Evolutionary conservation across 768 basidiomycete genomes (phyloP).

Genomic region (Zangia roseola): DNA sequence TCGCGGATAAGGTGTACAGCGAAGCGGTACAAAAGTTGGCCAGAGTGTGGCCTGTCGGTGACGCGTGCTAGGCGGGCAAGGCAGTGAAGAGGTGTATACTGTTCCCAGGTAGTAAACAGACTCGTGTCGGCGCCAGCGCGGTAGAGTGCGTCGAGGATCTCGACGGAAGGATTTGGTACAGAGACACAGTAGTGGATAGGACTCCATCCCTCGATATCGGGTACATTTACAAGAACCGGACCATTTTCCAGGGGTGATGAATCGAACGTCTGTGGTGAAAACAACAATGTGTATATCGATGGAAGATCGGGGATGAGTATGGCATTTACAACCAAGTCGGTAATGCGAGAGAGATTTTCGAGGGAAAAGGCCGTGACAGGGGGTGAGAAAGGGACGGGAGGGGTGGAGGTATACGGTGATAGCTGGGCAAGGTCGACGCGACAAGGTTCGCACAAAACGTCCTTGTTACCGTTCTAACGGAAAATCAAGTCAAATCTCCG

Average conservation of each 20-base stretch:
- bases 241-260: conserved; percentile 37
- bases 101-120: conserved; percentile 62
- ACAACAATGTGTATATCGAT: conserved; percentile 54
- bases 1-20: conserved; percentile 66
- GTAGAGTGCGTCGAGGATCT: conserved; percentile 68
- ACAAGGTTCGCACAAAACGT: conserved; percentile 25
- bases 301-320: conserved; percentile 49
- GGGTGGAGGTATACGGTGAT: conserved; percentile 25
- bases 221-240: conserved; percentile 63
- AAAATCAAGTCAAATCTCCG: conserved; percentile 1
- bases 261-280: conserved; percentile 45
- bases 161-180: conserved; percentile 51
- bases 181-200: conserved; percentile 70
- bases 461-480: conserved; percentile 32
- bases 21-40: conserved; percentile 52
- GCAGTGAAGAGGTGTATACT: conserved; percentile 68
- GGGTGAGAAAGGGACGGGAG: conserved; percentile 29
- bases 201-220: conserved; percentile 70
- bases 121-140: conserved; percentile 74
- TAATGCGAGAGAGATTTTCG: conserved; percentile 42
- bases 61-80: conserved; percentile 46
- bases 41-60: conserved; percentile 33
- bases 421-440: conserved; percentile 20
- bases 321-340: conserved; percentile 54
- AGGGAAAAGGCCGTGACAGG: conserved; percentile 35